phyloP scores from a whole-genome alignment of 345 rosid species.

The Leavenworthia alabamica region DNA sequence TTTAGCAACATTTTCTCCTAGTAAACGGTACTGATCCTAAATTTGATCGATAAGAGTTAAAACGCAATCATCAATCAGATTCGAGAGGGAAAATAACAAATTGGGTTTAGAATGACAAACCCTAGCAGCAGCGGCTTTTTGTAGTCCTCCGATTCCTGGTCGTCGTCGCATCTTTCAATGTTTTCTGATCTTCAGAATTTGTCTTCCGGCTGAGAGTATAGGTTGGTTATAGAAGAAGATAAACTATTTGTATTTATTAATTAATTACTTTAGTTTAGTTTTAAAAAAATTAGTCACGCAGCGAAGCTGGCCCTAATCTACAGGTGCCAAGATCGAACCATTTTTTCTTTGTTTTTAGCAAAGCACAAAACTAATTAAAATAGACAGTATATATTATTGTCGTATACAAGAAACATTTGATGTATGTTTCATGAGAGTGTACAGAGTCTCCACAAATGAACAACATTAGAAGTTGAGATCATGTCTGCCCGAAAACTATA shows the following conservation, averaged over 20 bases:
- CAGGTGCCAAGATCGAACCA: no score
- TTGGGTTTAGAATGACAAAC: constrained; percentile 33
- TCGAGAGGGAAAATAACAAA: background rate
- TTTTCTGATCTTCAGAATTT: background rate
- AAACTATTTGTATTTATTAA: background rate
- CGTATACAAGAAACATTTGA: no score
- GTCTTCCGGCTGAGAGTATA: background rate
- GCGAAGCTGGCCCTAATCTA: no score
- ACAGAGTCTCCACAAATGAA: no score
- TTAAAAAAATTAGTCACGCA: no score
- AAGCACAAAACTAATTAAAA: no score
- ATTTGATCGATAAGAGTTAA: background rate
- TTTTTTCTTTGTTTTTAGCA: no score
- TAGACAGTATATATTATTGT: no score
- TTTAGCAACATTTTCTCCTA: constrained; percentile 91
- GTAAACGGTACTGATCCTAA: constrained; percentile 71
- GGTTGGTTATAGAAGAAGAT: background rate
- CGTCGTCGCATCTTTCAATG: constrained; percentile 53
- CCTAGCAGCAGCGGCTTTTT: constrained; percentile 84
- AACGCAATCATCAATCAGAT: background rate
- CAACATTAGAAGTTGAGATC: background rate
- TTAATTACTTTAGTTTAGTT: no score
- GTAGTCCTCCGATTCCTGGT: constrained; percentile 87
- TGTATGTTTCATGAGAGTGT: no score
- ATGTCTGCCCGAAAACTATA: constrained; percentile 1